phyloP scores from a whole-genome alignment of 2,329 filamentous ascomycete species.

The Pseudogymnoascus pannorum region DNA sequence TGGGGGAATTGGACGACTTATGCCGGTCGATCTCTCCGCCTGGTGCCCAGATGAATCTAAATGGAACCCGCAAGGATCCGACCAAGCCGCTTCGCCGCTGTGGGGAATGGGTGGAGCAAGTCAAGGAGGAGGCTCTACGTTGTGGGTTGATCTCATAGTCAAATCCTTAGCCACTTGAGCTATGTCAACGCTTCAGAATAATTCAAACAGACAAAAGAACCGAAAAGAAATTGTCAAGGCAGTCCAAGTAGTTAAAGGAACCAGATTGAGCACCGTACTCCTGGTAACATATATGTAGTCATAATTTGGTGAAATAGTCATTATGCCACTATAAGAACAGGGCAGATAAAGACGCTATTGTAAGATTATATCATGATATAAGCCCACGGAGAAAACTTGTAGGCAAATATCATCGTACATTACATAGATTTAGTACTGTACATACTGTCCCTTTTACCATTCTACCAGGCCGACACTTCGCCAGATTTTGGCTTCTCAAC shows the following conservation, averaged over 20 bases:
- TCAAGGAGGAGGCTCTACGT: not conserved
- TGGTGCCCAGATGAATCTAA: conserved; percentile 2
- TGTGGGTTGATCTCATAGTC: not conserved
- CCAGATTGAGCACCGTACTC: not conserved
- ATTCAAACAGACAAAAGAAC: not conserved
- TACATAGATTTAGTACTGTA: not conserved
- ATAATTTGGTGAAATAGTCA: not conserved
- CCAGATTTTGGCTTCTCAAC: conserved; percentile 47
- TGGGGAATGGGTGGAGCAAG: not conserved
- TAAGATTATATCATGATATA: not conserved
- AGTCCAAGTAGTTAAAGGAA: not conserved
- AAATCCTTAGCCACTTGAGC: not conserved
- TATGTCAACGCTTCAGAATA: not conserved
- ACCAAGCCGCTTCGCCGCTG: not conserved
- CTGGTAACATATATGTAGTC: not conserved
- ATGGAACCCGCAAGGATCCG: not conserved
- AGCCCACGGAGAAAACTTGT: not conserved
- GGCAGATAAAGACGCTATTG: too few species aligned
- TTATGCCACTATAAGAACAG: not conserved
- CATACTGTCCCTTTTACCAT: not conserved
- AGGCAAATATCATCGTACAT: not conserved
- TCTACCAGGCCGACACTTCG: conserved; percentile 40
- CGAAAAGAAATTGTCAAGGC: not conserved
- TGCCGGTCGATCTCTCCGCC: not conserved
- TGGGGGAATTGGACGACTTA: not conserved